A percentile compares a stretch with the other conserved stretches of the same genome.
These are phyloP conservation scores for Phytopythium cucurbitacearum DNA, from an alignment of 352 stramenopile species.

Conservation along the genomic window DNA sequence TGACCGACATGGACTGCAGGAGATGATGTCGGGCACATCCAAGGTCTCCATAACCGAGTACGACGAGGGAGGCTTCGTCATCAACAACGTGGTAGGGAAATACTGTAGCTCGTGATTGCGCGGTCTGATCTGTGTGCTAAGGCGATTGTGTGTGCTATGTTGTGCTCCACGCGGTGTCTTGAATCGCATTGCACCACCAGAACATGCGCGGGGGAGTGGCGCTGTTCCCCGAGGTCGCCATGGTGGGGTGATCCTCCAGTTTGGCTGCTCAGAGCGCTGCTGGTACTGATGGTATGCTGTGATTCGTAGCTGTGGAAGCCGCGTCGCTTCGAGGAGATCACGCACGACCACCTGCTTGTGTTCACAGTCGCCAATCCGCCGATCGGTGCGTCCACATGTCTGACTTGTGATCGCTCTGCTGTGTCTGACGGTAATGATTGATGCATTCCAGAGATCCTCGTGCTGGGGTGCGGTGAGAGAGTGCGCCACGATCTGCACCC, in stretches of 20 bases:
- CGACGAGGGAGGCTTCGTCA: conserved; percentile 80
- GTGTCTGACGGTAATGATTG: background rate
- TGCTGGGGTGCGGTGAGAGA: conserved; percentile 69
- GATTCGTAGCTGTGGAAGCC: conserved; percentile 74
- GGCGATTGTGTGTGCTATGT: background rate
- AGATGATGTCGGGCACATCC: conserved; percentile 77
- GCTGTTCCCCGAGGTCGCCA: conserved; percentile 68
- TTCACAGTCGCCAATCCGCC: conserved; percentile 77
- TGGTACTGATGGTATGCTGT: background rate
- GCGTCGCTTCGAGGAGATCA: conserved; percentile 72
- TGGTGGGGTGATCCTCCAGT: conserved; percentile 24
- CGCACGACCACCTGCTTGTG: conserved; percentile 62
- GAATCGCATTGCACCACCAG: conserved; percentile 12
- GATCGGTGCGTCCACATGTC: conserved; percentile 30
- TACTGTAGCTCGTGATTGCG: background rate
- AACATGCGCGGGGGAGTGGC: conserved; percentile 80
- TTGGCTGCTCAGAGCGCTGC: background rate
- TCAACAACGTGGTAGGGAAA: conserved; percentile 65
- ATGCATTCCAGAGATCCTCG: conserved; percentile 53
- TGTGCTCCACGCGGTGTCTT: background rate
- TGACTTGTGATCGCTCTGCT: background rate
- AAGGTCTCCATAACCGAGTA: conserved; percentile 84
- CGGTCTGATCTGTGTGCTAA: background rate
- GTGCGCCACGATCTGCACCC: conserved; percentile 59
- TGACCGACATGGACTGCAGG: conserved; percentile 21